Base-by-base conservation (phyloP, 75 land plant species). In the Pinus albicaulis region DNA sequence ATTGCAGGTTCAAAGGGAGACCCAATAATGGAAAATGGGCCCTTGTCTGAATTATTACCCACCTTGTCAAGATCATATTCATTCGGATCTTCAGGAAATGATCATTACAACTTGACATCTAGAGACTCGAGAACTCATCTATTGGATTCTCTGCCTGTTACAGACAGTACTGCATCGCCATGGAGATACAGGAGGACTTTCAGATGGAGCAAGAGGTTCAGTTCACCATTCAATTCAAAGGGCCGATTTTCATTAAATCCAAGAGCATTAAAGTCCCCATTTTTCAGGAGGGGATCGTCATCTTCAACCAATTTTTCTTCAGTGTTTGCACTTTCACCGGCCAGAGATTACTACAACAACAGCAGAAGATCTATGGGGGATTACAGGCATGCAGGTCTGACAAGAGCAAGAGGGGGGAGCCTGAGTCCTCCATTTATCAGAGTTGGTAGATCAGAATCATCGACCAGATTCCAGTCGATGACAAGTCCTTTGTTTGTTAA, bases 401-500 rank as follows among this genome's bases (percentile, higher is more conserved):
- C 52, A 2, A 41, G 71, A 68, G 11, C n/a, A 19, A 68, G 71
- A 68, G 71, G 71, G 38, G 71, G 71, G 13, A 68, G 71, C 23
- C 34, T 68, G 71, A 68, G 71, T 8, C 71, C 71, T 8, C 71
- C 71, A n/a, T 2, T 65, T 26, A 28, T 41, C 14, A 36, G 41
- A 34, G 44, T 34, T 1, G 53, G 53, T 12, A 48, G 53, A 10
- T 48, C 53, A 48, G 53, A 11, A 48, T 48, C 53, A 48, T 48
- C 53, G 12, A 48, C 53, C 53, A 48, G 74, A 55, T 44, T 48
- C 15, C 74, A 82, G 61, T 87, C 90, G 53, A 70, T 88, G 79
- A 74, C 87, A 5, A 82, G 86, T 57, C 86, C 92, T 7, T 34
- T 85, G 68, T 81, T 85, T 26, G 17, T 59, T 23, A 59, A 86